Evolutionary conservation across 2,329 filamentous ascomycete species (phyloP).

Genomic region (Macrophomina phaseolina): DNA sequence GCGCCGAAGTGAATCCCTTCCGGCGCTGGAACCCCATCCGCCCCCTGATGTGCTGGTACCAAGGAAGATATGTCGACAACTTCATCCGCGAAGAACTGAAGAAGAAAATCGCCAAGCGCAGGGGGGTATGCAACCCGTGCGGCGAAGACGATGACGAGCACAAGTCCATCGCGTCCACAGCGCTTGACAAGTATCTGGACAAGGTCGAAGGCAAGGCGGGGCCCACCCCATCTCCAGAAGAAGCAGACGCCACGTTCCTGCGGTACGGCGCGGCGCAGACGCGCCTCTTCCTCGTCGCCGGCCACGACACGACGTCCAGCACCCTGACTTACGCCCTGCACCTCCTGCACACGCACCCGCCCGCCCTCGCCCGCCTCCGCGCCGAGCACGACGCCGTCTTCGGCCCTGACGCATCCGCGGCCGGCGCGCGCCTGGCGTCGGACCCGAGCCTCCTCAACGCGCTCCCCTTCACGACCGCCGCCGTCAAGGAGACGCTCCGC

Average conservation of each 20-base stretch:
- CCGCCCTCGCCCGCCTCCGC: slow-evolving; percentile 33
- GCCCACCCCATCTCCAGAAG: neutral
- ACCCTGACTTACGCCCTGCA: slow-evolving; percentile 40
- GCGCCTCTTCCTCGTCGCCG: slow-evolving; percentile 42
- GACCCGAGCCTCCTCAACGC: slow-evolving; percentile 38
- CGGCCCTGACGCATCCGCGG: slow-evolving; percentile 31
- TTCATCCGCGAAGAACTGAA: slow-evolving; percentile 2
- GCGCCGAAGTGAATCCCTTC: slow-evolving; percentile 1
- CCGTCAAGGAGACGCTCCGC: slow-evolving; percentile 44
- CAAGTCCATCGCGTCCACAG: neutral
- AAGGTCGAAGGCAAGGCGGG: neutral
- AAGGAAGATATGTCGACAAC: neutral
- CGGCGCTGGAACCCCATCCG: slow-evolving; percentile 2
- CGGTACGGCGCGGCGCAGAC: slow-evolving; percentile 32
- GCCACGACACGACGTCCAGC: slow-evolving; percentile 43
- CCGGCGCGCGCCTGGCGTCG: slow-evolving; percentile 28
- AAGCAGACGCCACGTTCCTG: neutral
- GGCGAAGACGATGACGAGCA: neutral
- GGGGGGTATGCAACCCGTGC: neutral
- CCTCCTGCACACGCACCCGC: slow-evolving; percentile 36
- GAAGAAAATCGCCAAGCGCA: neutral
- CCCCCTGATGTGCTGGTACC: slow-evolving; percentile 4
- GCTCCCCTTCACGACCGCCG: slow-evolving; percentile 39
- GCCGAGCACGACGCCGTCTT: slow-evolving; percentile 41
- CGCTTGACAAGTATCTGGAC: neutral